A percentile compares a stretch with the other conserved stretches of the same genome.
Conservation (phyloP, 2,329 filamentous ascomycete genomes). For the Septoria linicola region DNA sequence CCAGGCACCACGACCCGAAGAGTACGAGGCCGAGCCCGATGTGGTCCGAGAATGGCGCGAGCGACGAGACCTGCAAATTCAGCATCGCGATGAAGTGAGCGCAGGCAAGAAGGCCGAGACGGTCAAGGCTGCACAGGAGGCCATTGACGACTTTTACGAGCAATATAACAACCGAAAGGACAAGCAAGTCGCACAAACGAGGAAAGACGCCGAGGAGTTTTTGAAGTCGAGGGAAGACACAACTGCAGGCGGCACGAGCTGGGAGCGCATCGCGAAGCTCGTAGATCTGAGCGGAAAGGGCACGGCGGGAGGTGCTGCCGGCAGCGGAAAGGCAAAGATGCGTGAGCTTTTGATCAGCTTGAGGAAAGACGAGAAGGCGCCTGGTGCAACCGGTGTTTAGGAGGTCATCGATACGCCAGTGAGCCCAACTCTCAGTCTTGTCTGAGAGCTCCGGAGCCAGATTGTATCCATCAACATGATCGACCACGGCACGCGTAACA, state of each 20-base stretch:
- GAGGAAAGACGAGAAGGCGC: slow-evolving; percentile 89
- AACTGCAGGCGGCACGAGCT: slow-evolving; percentile 90
- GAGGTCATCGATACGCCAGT: neutral
- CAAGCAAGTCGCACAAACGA: slow-evolving; percentile 83
- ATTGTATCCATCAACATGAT: too few species aligned
- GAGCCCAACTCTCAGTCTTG: neutral
- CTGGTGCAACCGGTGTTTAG: slow-evolving; percentile 52
- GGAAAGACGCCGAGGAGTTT: slow-evolving; percentile 91
- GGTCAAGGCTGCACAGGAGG: slow-evolving; percentile 82
- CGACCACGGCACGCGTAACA: too few species aligned
- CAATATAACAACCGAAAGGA: slow-evolving; percentile 99
- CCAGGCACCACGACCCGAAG: slow-evolving; percentile 52
- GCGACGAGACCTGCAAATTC: slow-evolving; percentile 76
- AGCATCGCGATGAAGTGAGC: slow-evolving; percentile 82
- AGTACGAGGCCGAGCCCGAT: slow-evolving; percentile 81
- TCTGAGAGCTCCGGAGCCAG: too few species aligned
- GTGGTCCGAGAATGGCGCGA: slow-evolving; percentile 89
- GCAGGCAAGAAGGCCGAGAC: slow-evolving; percentile 80
- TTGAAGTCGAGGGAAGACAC: slow-evolving; percentile 86
- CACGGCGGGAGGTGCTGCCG: slow-evolving; percentile 76
- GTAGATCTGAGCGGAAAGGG: slow-evolving; percentile 98
- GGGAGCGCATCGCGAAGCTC: slow-evolving; percentile 96
- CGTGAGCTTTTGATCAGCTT: slow-evolving; percentile 83
- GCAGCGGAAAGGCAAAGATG: slow-evolving; percentile 94
- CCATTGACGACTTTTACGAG: slow-evolving; percentile 98